These are phyloP conservation scores for Pseudozyma sp. DNA, from an alignment of 1,284 basidiomycete genomes.

Conservation along the genomic window DNA sequence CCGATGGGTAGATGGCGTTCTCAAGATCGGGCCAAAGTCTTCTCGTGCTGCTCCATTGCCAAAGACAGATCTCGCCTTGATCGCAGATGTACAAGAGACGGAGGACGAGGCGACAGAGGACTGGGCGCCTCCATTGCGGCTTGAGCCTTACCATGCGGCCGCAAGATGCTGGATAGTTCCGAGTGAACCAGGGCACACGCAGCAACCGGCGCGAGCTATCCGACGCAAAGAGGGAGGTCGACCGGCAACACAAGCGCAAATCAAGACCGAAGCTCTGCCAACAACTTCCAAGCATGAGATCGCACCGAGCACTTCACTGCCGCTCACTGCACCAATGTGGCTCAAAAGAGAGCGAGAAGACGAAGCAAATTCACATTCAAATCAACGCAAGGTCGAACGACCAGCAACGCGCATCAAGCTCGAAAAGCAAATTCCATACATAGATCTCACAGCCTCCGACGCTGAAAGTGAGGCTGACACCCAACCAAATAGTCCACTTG, in stretches of 20 bases:
- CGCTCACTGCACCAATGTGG: too few species aligned
- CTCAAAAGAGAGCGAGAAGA: too few species aligned
- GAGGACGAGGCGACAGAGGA: slow-evolving; percentile 1
- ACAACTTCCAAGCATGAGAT: too few species aligned
- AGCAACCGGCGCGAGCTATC: not conserved
- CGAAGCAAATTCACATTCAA: too few species aligned
- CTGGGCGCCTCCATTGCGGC: slow-evolving; percentile 12
- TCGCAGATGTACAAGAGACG: not conserved
- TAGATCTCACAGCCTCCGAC: too few species aligned
- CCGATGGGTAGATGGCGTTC: slow-evolving; percentile 19
- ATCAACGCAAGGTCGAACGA: too few species aligned
- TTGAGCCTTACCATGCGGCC: slow-evolving; percentile 15
- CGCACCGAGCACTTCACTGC: too few species aligned
- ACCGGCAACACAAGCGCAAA: not conserved
- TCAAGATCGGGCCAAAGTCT: not conserved
- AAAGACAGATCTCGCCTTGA: not conserved
- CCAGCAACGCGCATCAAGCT: too few species aligned
- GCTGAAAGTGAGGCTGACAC: too few species aligned
- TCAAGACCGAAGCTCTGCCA: too few species aligned
- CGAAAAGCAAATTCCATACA: too few species aligned
- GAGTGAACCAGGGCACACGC: not conserved
- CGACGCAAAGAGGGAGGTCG: not conserved
- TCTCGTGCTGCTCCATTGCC: not conserved
- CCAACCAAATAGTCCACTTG: too few species aligned
- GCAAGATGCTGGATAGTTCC: slow-evolving; percentile 8